Conservation (phyloP, 2,329 filamentous ascomycete species). For the Penicillium crustosum region DNA sequence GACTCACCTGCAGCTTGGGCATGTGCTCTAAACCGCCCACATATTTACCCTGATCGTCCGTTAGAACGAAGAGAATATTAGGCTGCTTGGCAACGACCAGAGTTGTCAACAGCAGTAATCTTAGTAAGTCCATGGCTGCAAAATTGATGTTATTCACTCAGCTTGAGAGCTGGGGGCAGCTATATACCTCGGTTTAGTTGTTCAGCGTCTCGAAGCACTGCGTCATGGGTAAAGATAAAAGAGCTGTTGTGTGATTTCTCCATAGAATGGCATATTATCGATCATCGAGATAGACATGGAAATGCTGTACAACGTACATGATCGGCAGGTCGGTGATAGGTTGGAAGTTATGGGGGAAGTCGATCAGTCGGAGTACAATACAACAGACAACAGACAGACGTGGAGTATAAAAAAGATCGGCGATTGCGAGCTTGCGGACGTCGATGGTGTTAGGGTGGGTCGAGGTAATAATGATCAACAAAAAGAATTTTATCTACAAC, state of each 20-base stretch:
- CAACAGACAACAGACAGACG: background rate
- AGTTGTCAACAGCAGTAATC: no score
- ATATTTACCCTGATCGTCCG: no score
- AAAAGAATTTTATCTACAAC: background rate
- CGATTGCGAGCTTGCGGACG: slow-evolving; percentile 1
- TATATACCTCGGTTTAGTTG: slow-evolving; percentile 5
- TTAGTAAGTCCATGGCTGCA: no score
- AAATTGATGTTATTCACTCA: background rate
- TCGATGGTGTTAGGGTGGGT: background rate
- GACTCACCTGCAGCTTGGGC: no score
- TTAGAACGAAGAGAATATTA: no score
- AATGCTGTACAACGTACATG: background rate
- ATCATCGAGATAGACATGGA: background rate
- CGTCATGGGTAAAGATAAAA: background rate
- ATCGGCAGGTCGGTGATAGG: background rate
- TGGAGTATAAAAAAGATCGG: background rate
- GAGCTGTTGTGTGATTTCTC: slow-evolving; percentile 20
- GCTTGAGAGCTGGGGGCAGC: background rate
- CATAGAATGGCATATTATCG: slow-evolving; percentile 19
- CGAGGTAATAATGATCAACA: background rate
- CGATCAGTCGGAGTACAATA: background rate
- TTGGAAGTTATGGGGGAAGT: background rate
- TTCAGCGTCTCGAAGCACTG: background rate
- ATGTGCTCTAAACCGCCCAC: no score
- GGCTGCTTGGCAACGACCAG: no score